Percentiles rank a stretch among this genome's conserved stretches.
phyloP scores from a whole-genome alignment of 257 asterid genomes.

The Galeopsis tetrahit region DNA sequence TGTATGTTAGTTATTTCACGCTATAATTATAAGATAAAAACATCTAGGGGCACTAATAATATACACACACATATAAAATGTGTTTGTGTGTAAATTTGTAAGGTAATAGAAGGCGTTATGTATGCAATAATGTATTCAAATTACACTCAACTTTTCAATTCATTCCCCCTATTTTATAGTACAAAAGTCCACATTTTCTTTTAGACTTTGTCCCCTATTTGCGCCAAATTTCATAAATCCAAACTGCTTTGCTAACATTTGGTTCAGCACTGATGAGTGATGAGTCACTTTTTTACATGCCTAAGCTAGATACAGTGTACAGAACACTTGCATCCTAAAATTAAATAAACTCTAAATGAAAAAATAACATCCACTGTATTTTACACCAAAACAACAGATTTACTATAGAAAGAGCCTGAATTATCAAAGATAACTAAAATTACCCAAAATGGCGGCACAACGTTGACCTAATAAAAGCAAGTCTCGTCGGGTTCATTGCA shows the following conservation, averaged over 20 bases:
- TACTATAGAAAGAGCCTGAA: neutral
- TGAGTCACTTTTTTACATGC: neutral
- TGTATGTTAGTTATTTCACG: neutral
- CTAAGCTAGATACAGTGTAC: neutral
- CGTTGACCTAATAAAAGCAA: constrained; percentile 91
- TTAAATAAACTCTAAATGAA: neutral
- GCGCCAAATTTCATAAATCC: neutral
- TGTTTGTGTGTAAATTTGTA: neutral
- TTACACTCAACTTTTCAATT: neutral
- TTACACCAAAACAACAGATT: too few relatives aligned
- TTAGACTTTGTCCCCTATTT: neutral
- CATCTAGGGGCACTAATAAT: neutral
- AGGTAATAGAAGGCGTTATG: neutral
- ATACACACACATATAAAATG: neutral
- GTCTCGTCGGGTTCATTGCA: constrained; percentile 88
- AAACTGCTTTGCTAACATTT: neutral
- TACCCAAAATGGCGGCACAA: constrained; percentile 97
- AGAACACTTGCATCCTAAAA: neutral
- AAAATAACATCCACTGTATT: too few relatives aligned
- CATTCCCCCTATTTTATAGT: neutral
- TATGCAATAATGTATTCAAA: neutral
- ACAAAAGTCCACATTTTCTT: neutral
- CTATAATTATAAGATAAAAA: neutral
- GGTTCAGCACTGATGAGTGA: neutral
- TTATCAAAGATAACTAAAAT: constrained; percentile 22